These are phyloP conservation scores for Trichomonas tenax DNA, from an alignment of 208 protist species.

Conservation along the genomic window DNA sequence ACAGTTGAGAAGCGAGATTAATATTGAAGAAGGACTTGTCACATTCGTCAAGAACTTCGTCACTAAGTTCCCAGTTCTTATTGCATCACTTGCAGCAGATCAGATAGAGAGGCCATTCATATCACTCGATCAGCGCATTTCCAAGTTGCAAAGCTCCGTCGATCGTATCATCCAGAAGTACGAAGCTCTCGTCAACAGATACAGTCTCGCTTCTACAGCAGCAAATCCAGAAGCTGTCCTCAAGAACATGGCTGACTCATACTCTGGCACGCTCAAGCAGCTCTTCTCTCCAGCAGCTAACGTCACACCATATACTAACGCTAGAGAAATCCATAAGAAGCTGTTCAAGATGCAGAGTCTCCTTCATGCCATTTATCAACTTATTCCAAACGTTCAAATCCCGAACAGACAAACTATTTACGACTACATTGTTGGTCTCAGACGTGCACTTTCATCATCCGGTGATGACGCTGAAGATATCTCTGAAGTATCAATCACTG, in stretches of 20 bases:
- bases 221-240: background rate
- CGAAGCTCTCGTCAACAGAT: background rate
- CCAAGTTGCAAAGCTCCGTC: background rate
- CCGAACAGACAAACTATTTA: background rate
- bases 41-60: background rate
- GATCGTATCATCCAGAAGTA: background rate
- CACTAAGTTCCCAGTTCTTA: background rate
- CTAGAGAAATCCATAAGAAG: background rate
- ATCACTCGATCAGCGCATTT: background rate
- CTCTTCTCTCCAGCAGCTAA: background rate
- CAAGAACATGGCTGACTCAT: background rate
- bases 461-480: background rate
- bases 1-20: background rate
- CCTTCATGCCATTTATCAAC: background rate
- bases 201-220: background rate
- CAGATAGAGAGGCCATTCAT: background rate
- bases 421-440: background rate
- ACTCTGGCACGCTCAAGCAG: background rate
- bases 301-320: background rate
- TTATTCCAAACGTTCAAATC: background rate
- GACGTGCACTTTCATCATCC: background rate
- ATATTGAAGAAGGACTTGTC: background rate
- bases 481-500: background rate
- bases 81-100: background rate
- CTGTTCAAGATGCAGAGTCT: background rate